Evolutionary conservation across 257 asterid species (phyloP).

Genomic region (Gynochthodes officinalis): DNA sequence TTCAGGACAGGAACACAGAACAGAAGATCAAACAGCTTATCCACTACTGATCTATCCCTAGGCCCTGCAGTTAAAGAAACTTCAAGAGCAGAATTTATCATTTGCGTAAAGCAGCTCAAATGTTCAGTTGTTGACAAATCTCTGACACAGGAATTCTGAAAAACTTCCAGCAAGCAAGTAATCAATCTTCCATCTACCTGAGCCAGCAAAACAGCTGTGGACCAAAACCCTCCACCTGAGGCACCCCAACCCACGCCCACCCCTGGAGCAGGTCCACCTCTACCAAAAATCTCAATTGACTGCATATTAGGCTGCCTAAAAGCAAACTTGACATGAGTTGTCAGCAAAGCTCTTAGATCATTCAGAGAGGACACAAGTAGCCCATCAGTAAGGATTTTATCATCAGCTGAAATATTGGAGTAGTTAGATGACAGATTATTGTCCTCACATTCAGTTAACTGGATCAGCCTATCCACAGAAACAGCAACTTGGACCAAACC

Average conservation of each 20-base stretch:
- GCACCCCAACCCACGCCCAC: conserved; percentile 98
- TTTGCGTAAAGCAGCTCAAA: conserved; percentile 30
- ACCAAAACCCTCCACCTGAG: conserved; percentile 93
- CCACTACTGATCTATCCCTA: conserved; percentile 41
- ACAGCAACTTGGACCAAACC: conserved; percentile 59
- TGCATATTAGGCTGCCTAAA: conserved; percentile 40
- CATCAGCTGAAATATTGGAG: conserved; percentile 40
- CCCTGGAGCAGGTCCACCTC: conserved; percentile 99
- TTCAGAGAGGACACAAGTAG: conserved; percentile 44
- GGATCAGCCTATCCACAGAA: conserved; percentile 65
- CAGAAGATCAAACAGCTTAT: conserved; percentile 50
- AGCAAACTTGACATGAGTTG: conserved; percentile 34
- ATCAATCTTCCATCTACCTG: conserved; percentile 69
- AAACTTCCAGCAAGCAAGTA: conserved; percentile 48
- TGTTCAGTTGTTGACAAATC: conserved; percentile 34
- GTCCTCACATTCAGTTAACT: conserved; percentile 48
- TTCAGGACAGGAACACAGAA: conserved; percentile 62
- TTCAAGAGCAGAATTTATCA: conserved; percentile 49
- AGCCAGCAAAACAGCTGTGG: conserved; percentile 49
- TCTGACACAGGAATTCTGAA: conserved; percentile 19
- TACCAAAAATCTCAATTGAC: conserved; percentile 55
- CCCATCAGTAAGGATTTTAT: conserved; percentile 64
- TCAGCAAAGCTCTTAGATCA: conserved; percentile 44
- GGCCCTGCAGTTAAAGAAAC: conserved; percentile 67
- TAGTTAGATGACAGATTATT: conserved; percentile 29